Conservation (phyloP, 345 rosid species). For the Reutealis trisperma region DNA sequence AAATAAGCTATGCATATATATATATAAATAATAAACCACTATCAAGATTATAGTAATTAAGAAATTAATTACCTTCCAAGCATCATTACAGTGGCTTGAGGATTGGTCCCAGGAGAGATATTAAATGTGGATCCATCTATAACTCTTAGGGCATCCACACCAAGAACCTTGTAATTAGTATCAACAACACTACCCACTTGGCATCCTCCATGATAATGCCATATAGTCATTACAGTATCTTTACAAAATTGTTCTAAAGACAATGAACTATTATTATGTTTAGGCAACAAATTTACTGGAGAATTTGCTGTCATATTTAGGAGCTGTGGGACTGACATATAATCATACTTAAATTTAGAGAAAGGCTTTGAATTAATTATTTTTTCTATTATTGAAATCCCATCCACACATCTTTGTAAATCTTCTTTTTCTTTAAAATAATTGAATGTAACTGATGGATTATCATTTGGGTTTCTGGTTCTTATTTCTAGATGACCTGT, state of each 20-base stretch:
- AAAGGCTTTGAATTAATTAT: constrained; percentile 23
- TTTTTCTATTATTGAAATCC: constrained; percentile 21
- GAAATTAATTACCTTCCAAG: constrained; percentile 25
- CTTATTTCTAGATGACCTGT: constrained; percentile 29
- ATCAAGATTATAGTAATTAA: too few relatives aligned
- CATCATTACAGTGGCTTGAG: constrained; percentile 37
- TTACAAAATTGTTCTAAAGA: constrained; percentile 28
- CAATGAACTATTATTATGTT: constrained; percentile 16
- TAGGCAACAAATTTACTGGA: constrained; percentile 27
- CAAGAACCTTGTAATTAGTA: constrained; percentile 24
- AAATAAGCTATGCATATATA: background rate
- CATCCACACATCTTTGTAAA: constrained; percentile 25
- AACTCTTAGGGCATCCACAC: constrained; percentile 29
- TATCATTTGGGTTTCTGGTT: constrained; percentile 16
- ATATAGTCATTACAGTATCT: constrained; percentile 36
- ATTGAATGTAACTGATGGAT: constrained; percentile 36
- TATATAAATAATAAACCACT: too few relatives aligned
- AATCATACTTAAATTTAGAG: constrained; percentile 17
- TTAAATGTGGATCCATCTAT: constrained; percentile 35
- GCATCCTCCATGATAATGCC: constrained; percentile 43
- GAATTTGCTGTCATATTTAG: constrained; percentile 31
- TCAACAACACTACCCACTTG: constrained; percentile 31
- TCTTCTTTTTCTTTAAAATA: constrained; percentile 27
- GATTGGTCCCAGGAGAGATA: constrained; percentile 34
- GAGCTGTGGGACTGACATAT: constrained; percentile 4